Conservation (phyloP, 1,139 yeast genomes). For the Zhuliangozyma blackwelliae region DNA sequence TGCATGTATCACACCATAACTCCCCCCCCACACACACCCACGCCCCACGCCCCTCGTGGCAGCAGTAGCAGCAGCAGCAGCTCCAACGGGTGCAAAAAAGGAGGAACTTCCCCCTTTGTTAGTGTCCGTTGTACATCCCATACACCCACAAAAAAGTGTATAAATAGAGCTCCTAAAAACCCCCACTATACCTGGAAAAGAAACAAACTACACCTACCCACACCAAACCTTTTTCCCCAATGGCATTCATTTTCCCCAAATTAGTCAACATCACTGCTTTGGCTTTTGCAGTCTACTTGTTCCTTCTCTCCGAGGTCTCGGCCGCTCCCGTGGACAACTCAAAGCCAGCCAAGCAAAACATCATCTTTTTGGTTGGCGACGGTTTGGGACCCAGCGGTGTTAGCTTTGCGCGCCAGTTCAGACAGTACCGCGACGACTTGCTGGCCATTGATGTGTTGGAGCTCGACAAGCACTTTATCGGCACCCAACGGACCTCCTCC, state of each 20-base stretch:
- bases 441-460: conserved; percentile 49
- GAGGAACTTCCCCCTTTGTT: too few species aligned
- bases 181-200: too few species aligned
- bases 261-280: conserved; percentile 5
- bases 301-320: conserved; percentile 5
- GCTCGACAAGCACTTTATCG: conserved; percentile 66
- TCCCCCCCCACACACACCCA: too few species aligned
- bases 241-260: conserved; percentile 10
- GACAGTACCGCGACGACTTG: conserved; percentile 53
- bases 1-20: too few species aligned
- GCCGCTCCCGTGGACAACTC: conserved; percentile 11
- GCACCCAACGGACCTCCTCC: conserved; percentile 76
- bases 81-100: too few species aligned
- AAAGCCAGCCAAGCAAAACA: conserved; percentile 40
- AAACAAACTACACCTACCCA: too few species aligned
- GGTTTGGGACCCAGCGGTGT: conserved; percentile 90
- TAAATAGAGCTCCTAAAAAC: too few species aligned
- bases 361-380: conserved; percentile 82
- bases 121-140: too few species aligned
- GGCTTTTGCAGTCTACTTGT: conserved; percentile 10
- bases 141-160: too few species aligned
- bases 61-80: too few species aligned
- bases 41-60: too few species aligned
- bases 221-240: not conserved
- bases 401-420: conserved; percentile 64